phyloP scores from a whole-genome alignment of 257 asterid species.

The Solanum sejunctum region DNA sequence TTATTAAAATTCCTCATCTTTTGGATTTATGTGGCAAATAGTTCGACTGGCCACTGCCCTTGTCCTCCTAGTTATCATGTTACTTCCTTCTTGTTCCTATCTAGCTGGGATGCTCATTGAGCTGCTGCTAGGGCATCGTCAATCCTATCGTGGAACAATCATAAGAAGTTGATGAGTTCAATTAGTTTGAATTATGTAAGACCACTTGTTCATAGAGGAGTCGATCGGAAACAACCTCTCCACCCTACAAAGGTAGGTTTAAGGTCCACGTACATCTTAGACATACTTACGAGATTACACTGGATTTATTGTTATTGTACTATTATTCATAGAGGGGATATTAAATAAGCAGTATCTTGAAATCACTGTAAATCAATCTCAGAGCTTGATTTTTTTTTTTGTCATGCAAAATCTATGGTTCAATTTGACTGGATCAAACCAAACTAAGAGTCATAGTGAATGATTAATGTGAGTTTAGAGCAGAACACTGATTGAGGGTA shows the following conservation, averaged over 20 bases:
- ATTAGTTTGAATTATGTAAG: too few relatives aligned
- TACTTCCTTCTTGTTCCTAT: conserved; percentile 53
- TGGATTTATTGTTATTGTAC: too few relatives aligned
- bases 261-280: too few relatives aligned
- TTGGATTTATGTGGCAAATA: background rate
- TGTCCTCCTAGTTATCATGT: conserved; percentile 27
- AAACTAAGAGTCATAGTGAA: too few relatives aligned
- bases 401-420: background rate
- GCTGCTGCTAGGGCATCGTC: conserved; percentile 54
- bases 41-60: conserved; percentile 25
- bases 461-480: too few relatives aligned
- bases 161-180: background rate
- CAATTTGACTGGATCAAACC: too few relatives aligned
- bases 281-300: too few relatives aligned
- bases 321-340: background rate
- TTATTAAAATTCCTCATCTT: background rate
- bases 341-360: background rate
- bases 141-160: too few relatives aligned
- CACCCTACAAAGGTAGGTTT: too few relatives aligned
- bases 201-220: too few relatives aligned
- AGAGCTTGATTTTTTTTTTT: background rate
- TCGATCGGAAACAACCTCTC: too few relatives aligned
- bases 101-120: conserved; percentile 46
- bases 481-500: background rate
- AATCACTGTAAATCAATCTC: background rate